Conservation (phyloP, 2,329 filamentous ascomycete species). For the Colletotrichum eremochloae region DNA sequence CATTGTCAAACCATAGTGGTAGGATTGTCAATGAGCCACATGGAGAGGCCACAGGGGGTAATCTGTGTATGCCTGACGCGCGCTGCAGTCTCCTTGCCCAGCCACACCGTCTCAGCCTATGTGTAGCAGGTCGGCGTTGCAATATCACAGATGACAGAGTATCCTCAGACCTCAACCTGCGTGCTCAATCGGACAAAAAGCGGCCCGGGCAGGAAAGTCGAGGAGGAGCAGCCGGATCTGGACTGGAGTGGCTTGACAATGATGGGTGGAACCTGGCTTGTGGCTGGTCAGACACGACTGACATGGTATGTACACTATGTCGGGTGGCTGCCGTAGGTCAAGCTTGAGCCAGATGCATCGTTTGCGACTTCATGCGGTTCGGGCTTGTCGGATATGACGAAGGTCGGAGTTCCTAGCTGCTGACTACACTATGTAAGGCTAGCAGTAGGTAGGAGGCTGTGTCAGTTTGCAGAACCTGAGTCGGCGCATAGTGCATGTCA, state of each 20-base stretch:
- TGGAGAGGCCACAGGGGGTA: neutral
- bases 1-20: neutral
- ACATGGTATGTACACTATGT: neutral
- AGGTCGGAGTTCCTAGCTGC: neutral
- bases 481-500: slow-evolving; percentile 12
- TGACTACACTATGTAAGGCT: neutral
- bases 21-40: neutral
- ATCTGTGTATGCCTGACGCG: neutral
- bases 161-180: neutral
- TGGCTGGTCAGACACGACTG: neutral
- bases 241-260: neutral
- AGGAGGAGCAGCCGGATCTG: neutral
- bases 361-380: neutral
- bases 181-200: too few relatives aligned
- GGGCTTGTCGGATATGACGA: neutral
- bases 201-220: neutral
- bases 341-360: neutral
- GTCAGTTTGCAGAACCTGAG: neutral
- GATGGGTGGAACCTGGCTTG: neutral
- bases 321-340: neutral
- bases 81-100: neutral
- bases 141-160: too few relatives aligned
- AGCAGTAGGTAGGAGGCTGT: neutral
- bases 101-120: neutral
- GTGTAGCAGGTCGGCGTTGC: neutral